Evolutionary conservation across 148 eudicot genomes (phyloP), one percentile per base, ranked within the genome.

Genomic region (Amaranthus cruentus): DNA sequence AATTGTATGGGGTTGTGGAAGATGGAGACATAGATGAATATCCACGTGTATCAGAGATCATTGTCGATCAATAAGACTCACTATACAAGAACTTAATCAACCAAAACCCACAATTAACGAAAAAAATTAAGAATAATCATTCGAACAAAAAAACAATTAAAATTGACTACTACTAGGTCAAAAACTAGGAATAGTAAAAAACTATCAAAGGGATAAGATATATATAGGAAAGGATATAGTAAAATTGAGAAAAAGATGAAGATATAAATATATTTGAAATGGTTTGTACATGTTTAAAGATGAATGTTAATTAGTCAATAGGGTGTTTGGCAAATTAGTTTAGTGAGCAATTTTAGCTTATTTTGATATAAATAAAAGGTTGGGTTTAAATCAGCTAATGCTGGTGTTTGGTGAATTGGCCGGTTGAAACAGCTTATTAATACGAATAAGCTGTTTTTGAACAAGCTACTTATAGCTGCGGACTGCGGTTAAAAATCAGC

Each of bases 21-120:
- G 71, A 61, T 46, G 81, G 81, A 76, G 71, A 76, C 90, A 79
- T 62, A 67, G 68, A 80, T 59, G 78, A 86, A 81, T 66, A 71
- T 78, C 81, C 94, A 91, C 86, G 88, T 86, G 96, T 82, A 78
- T 64, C 74, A 55, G 60, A 82, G 82, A 84, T 82, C 84, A 79
- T 73, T 81, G 90, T 85, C 80, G 77, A 83, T 86, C 83, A 81
- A 82, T 78, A 70, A 74, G 82, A 68, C 72, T 72, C 72, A 73
- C 77, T 64, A 43, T 70, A 68, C 5, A 66, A 7, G 1, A 42
- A 13, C 0, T 47, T 50, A 50, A 73, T 38, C 46, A 64, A 73
- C 21, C 69, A 73, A 62, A 46, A 64, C 48, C 50, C 55, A 47
- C 11, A 66, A 44, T 49, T 54, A 56, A 13, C 70, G 10, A 66